Conservation (phyloP, 805 yeast species). For the Wickerhamiella nectarea region DNA sequence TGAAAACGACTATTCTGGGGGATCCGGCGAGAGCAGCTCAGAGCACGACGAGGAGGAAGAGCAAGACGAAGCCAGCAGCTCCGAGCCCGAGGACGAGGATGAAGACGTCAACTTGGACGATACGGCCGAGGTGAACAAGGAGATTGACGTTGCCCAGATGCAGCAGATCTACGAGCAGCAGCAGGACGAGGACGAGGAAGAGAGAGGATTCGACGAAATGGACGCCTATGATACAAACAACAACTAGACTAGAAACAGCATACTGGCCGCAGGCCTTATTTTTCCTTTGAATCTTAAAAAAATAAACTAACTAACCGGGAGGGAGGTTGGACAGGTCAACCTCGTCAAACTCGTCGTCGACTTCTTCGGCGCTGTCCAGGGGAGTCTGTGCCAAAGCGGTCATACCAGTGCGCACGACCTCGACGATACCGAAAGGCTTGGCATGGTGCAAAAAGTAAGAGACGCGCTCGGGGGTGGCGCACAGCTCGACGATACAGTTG, state of each 20-base stretch:
- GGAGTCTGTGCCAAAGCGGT: slow-evolving; percentile 98
- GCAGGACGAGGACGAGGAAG: slow-evolving; percentile 8
- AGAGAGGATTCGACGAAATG: slow-evolving; percentile 1
- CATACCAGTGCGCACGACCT: slow-evolving; percentile 95
- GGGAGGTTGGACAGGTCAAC: slow-evolving; percentile 73
- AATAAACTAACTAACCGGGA: slow-evolving; percentile 52
- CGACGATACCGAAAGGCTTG: slow-evolving; percentile 93
- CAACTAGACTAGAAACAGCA: no score
- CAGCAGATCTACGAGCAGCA: slow-evolving; percentile 3
- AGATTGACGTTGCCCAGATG: slow-evolving; percentile 4
- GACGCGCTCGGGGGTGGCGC: slow-evolving; percentile 86
- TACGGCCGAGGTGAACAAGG: not conserved
- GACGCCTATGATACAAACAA: slow-evolving; percentile 3
- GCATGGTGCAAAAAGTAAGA: slow-evolving; percentile 74
- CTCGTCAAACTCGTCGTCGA: slow-evolving; percentile 44
- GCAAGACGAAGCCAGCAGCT: slow-evolving; percentile 1
- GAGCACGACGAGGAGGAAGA: slow-evolving; percentile 16
- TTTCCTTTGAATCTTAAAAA: no score
- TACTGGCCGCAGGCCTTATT: no score
- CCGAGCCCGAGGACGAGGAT: not conserved
- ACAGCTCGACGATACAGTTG: slow-evolving; percentile 84
- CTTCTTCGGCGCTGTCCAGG: slow-evolving; percentile 39
- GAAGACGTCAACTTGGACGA: not conserved
- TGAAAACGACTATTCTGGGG: slow-evolving; percentile 6
- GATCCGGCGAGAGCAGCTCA: slow-evolving; percentile 10